A percentile compares a stretch with the other conserved stretches of the same genome.
phyloP scores from a whole-genome alignment of 306 rosid genomes.

The Lagenaria siceraria region DNA sequence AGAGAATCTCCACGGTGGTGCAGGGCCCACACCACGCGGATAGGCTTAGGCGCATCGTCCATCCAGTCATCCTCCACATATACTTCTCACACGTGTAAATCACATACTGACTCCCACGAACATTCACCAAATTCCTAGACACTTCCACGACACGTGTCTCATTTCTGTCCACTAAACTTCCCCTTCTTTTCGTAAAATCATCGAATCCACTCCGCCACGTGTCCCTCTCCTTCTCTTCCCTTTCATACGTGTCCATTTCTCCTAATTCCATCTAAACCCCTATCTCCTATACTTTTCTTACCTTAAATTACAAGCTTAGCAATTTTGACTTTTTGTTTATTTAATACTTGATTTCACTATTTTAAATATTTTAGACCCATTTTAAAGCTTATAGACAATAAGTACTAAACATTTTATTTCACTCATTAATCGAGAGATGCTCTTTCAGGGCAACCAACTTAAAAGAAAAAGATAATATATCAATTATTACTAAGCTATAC shows the following conservation, averaged over 20 bases:
- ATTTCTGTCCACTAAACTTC: not conserved
- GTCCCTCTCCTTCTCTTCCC: not conserved
- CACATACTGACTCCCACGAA: not conserved
- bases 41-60: not conserved
- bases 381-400: too few relatives aligned
- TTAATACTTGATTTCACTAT: too few relatives aligned
- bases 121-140: constrained; percentile 1
- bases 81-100: not conserved
- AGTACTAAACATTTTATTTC: too few relatives aligned
- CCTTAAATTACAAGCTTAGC: too few relatives aligned
- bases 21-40: not conserved
- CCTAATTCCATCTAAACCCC: not conserved
- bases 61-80: not conserved
- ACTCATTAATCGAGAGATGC: too few relatives aligned
- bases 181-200: not conserved
- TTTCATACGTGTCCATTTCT: not conserved
- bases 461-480: too few relatives aligned
- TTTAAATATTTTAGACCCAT: too few relatives aligned
- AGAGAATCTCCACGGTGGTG: constrained; percentile 2
- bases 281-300: too few relatives aligned
- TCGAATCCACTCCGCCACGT: not conserved
- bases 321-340: too few relatives aligned
- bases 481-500: too few relatives aligned
- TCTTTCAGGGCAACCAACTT: too few relatives aligned
- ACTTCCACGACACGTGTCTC: not conserved